Base-by-base conservation (phyloP, 495 filamentous ascomycete species). In the Penicillium manginii region DNA sequence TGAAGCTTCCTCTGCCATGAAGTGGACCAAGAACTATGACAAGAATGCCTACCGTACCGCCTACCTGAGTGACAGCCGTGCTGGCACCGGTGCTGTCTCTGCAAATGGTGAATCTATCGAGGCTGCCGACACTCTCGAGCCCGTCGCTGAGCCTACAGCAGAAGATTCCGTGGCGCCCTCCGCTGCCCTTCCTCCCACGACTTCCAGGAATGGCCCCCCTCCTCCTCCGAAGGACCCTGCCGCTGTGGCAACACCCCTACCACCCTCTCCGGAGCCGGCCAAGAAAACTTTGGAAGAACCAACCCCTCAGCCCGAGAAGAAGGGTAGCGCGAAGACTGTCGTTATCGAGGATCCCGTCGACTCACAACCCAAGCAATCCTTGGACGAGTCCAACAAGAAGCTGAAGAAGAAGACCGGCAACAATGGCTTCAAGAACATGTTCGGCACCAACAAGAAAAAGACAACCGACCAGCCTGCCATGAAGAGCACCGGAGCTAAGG, bases 1-100 rank as follows among this genome's bases (percentile, higher is more conserved):
- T 54, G 94, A 94, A 66, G 96, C 92, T 17, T 92, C 88, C 15
- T 88, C 92, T 22, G 94, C 94, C 11, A 89, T 98, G 87, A 93
- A 97, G 71, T 98, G 94, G 94, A 91, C 93, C 10, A 77, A 61
- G 50, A 74, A 77, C 45, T 79, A 79, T 54, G 93, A 98, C 67
- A 92, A 92, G 72, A 86, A 94, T 66, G 82, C 86, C 2, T 88
- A 94, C 57, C 81, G 91, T 15, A 85, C 87, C 46, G 86, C 89
- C 19, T 98, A 97, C 74, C 81, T 98, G 10, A 85, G 83, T 12
- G 81, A 96, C 65, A 73, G 72, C 23, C 86, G 81, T 59, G 86
- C 87, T 19, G 91, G 91, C 40, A 88, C 82, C 52, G 91, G 87
- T 31, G 62, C 66, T 26, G 31, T 66, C 7, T 60, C 64, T 8